Evolutionary conservation across 768 basidiomycete species (phyloP).

Genomic region (Polyporus arcularius): DNA sequence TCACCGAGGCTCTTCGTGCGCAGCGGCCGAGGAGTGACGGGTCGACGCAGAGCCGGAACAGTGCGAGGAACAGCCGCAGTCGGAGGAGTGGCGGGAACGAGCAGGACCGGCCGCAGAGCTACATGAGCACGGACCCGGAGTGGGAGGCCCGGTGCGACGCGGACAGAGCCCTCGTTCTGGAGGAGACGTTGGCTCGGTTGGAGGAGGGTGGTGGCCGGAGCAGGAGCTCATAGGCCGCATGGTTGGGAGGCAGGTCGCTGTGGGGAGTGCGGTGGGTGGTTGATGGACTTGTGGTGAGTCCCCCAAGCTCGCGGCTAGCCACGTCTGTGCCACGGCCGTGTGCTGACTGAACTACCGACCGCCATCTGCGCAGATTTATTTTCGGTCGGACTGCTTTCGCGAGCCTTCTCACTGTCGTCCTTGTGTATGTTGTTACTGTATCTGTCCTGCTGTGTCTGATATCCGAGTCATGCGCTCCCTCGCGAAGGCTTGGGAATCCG

Average conservation of each 20-base stretch:
- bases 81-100: slow-evolving; percentile 28
- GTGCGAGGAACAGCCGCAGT: slow-evolving; percentile 14
- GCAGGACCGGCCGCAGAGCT: slow-evolving; percentile 52
- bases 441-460: slow-evolving; percentile 4
- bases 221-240: slow-evolving; percentile 8
- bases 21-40: slow-evolving; percentile 34
- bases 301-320: neutral
- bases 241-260: neutral
- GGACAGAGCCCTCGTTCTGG: slow-evolving; percentile 52
- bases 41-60: slow-evolving; percentile 13
- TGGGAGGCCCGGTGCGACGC: slow-evolving; percentile 59
- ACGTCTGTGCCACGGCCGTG: neutral
- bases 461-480: slow-evolving; percentile 3
- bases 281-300: slow-evolving; percentile 6
- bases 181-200: slow-evolving; percentile 53
- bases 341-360: neutral
- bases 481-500: neutral
- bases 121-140: slow-evolving; percentile 53
- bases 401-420: neutral
- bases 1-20: slow-evolving; percentile 49
- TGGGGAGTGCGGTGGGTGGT: neutral
- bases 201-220: slow-evolving; percentile 26
- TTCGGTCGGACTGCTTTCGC: slow-evolving; percentile 2
- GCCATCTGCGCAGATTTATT: neutral
- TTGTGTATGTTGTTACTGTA: slow-evolving; percentile 16